These are phyloP conservation scores for Penicillium brasilianum DNA, from an alignment of 2,329 filamentous ascomycete species.

Conservation along the genomic window DNA sequence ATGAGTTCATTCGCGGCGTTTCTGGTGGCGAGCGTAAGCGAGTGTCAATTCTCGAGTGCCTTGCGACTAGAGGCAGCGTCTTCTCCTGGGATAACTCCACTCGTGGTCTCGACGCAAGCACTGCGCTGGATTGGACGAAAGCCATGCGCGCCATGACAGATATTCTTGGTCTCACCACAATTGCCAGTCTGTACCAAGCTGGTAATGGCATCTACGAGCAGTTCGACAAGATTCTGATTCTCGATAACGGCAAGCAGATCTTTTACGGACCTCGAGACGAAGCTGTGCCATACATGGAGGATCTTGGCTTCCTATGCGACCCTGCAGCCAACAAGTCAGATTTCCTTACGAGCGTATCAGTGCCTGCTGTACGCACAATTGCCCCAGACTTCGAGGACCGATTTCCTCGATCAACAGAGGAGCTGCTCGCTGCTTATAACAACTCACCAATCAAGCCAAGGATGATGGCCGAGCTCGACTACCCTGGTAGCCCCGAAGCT, in stretches of 20 bases:
- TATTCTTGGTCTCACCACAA: conserved; percentile 62
- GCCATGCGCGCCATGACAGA: conserved; percentile 68
- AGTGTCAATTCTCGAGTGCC: conserved; percentile 69
- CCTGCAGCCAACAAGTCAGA: conserved; percentile 68
- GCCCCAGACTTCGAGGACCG: conserved; percentile 48
- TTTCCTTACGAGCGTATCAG: conserved; percentile 68
- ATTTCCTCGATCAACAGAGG: conserved; percentile 51
- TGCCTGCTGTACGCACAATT: conserved; percentile 56
- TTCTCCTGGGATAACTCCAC: conserved; percentile 72
- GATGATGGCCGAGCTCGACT: conserved; percentile 64
- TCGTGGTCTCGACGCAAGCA: conserved; percentile 68
- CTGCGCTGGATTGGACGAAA: conserved; percentile 65
- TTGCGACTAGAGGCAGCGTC: conserved; percentile 63
- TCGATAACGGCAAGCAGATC: conserved; percentile 69
- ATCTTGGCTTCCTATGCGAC: conserved; percentile 65
- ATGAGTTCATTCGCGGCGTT: conserved; percentile 69
- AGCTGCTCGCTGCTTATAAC: conserved; percentile 57
- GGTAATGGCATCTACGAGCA: conserved; percentile 71
- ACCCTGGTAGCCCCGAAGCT: conserved; percentile 57
- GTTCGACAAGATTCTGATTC: conserved; percentile 72
- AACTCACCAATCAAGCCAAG: conserved; percentile 55
- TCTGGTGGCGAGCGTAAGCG: conserved; percentile 72
- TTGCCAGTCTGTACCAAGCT: conserved; percentile 71
- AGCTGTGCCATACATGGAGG: conserved; percentile 68
- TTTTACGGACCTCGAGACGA: conserved; percentile 66